A percentile compares a stretch with the other conserved stretches of the same genome.
Evolutionary conservation across 306 rosid species (phyloP).

Genomic region (Alnus glutinosa): DNA sequence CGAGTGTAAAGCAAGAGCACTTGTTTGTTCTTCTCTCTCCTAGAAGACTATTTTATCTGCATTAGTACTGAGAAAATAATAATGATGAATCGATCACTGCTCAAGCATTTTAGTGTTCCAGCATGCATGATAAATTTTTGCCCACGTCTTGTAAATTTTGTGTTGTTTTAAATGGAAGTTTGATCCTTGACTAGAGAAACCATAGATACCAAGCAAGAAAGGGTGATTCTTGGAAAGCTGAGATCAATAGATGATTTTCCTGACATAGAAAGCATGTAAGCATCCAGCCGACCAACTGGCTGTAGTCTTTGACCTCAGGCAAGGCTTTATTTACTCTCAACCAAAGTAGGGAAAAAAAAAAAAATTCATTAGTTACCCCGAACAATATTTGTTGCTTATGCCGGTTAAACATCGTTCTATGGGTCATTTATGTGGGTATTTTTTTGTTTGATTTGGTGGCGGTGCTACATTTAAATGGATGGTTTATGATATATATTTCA

Average conservation of each 20-base stretch:
- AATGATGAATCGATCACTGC: neutral
- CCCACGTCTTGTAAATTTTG: conserved; percentile 4
- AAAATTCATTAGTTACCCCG: neutral
- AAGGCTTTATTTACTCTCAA: neutral
- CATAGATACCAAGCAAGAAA: conserved; percentile 77
- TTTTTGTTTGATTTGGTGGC: neutral
- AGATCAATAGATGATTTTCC: conserved; percentile 52
- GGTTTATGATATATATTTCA: neutral
- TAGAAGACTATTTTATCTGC: neutral
- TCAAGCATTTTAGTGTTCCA: neutral
- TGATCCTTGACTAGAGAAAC: conserved; percentile 38
- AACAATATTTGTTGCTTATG: neutral
- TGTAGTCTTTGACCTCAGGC: neutral
- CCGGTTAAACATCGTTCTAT: neutral
- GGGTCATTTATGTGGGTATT: neutral
- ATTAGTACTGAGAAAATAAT: neutral
- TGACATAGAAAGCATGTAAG: conserved; percentile 31
- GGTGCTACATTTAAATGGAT: neutral
- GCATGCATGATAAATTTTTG: conserved; percentile 14
- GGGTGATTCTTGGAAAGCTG: conserved; percentile 64
- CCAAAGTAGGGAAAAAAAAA: neutral
- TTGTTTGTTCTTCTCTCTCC: neutral
- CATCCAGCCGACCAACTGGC: neutral
- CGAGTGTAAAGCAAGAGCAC: neutral
- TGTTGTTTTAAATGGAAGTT: conserved; percentile 20